Evolutionary conservation across 192 early-diverging fungal genomes (phyloP).

Genomic region (Spizellomyces punctatus): DNA sequence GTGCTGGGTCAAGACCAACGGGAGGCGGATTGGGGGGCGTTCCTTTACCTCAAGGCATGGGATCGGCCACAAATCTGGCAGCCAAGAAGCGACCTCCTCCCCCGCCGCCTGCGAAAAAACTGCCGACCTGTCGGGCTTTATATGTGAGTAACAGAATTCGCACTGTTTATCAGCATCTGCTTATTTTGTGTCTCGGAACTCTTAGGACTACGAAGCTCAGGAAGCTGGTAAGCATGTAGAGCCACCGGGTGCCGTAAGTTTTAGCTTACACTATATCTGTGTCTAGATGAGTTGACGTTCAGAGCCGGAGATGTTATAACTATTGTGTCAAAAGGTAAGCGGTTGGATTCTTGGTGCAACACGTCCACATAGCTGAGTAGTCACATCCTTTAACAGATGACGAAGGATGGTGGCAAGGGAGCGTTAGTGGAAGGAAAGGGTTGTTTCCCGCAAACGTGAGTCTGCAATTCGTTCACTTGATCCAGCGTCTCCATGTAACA

Average conservation of each 20-base stretch:
- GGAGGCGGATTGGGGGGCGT: too few relatives aligned
- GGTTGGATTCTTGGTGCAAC: too few relatives aligned
- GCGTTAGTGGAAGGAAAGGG: slow-evolving; percentile 48
- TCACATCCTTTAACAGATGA: slow-evolving; percentile 32
- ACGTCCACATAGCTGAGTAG: neutral
- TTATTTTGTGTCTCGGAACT: too few relatives aligned
- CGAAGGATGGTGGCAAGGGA: slow-evolving; percentile 59
- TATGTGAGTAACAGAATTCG: slow-evolving; percentile 31
- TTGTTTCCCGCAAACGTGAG: slow-evolving; percentile 52
- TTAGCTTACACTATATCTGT: too few relatives aligned
- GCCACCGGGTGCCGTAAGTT: too few relatives aligned
- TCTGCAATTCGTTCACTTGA: neutral
- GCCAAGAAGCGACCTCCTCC: slow-evolving; percentile 51
- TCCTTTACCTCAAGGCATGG: neutral
- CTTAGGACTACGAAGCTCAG: slow-evolving; percentile 52
- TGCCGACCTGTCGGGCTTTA: slow-evolving; percentile 47
- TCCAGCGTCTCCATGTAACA: neutral
- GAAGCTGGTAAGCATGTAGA: slow-evolving; percentile 35
- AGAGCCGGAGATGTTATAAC: slow-evolving; percentile 63
- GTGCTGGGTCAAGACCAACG: too few relatives aligned
- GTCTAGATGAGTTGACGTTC: slow-evolving; percentile 58
- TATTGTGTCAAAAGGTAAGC: slow-evolving; percentile 47
- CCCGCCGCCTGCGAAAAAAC: slow-evolving; percentile 55
- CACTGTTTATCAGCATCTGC: too few relatives aligned
- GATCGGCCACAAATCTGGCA: slow-evolving; percentile 21